A percentile compares a stretch with the other conserved stretches of the same genome.
Conservation (phyloP, 2,329 filamentous ascomycete species). For the Penicillium occitanis region DNA sequence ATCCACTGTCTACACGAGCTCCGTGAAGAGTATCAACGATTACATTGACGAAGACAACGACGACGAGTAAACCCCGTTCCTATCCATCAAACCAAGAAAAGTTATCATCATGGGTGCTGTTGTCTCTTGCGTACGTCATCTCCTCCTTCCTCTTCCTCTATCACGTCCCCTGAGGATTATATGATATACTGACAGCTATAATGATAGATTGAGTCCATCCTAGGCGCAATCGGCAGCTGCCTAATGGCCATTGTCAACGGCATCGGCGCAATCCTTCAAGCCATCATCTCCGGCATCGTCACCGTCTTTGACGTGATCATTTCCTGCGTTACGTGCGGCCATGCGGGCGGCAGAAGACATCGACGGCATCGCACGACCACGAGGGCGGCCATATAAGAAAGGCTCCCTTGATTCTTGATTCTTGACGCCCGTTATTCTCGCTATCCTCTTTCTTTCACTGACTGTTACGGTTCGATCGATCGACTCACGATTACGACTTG, state of each 20-base stretch:
- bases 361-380: slow-evolving; percentile 11
- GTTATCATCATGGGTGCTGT: slow-evolving; percentile 71
- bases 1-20: not conserved
- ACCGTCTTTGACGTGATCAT: slow-evolving; percentile 66
- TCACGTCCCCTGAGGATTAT: not conserved
- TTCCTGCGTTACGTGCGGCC: slow-evolving; percentile 58
- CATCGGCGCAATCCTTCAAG: slow-evolving; percentile 63
- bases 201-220: slow-evolving; percentile 56
- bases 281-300: slow-evolving; percentile 68
- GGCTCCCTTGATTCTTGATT: not conserved
- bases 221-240: slow-evolving; percentile 63
- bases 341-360: slow-evolving; percentile 22
- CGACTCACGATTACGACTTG: not conserved
- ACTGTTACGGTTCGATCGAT: not conserved
- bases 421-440: not conserved
- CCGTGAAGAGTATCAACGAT: slow-evolving; percentile 20
- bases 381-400: slow-evolving; percentile 6
- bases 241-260: slow-evolving; percentile 69
- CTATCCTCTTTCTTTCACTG: not conserved
- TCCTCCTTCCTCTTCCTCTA: not conserved
- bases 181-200: slow-evolving; percentile 22
- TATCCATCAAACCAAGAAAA: not conserved
- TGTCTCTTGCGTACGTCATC: slow-evolving; percentile 71
- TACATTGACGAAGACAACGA: slow-evolving; percentile 19
- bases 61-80: slow-evolving; percentile 9